Evolutionary conservation across 2,329 filamentous ascomycete species (phyloP), one percentile per base, ranked within the genome.

Genomic region (Zopfia rhizophila): DNA sequence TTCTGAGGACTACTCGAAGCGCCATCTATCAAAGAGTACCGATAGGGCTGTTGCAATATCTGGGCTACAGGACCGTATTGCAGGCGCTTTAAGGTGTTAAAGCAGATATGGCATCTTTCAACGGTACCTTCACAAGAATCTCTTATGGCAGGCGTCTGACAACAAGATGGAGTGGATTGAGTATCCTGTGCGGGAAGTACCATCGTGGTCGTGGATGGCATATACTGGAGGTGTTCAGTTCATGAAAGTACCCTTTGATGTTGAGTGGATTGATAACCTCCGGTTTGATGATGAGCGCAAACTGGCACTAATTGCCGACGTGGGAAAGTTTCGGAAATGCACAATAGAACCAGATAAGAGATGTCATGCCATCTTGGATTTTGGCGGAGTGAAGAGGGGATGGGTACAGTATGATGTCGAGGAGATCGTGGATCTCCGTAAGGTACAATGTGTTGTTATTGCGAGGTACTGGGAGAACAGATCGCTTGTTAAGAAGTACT

Each of bases 221-320:
- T 38, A 25, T 28, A 14, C 7, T 8, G 36, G 36, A 21, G 14
- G 23, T 13, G 28, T 38, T 32, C 29, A 16, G 8, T 44, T 44
- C 33, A 14, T 48, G 3, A 27, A 42, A 23, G 18, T 42, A 13
- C 24, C 32, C 3, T 40, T 49, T 13, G 18, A 29, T 8, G 35
- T 45, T 18, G 30, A 30, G 11, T 49, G 40, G 46, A 25, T 10
- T 27, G 35, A 22, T 31, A 18, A 37, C 31, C 31, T 44, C 22
- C 23, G 8, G 23, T 44, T 44, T 16, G 21, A 44, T 38, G 17
- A 44, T 5, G 40, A 44, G 21, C 16, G 74, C 7, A n/a, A 42
- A n/a, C 23, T 21, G 35, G 30, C 25, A 23, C 14, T 48, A 19
- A 30, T 48, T 13, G 17, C 45, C 21, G 21, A 48, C 14, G 22